A percentile compares a stretch with the other conserved stretches of the same genome.
Conservation (phyloP, 768 basidiomycete species). For the Omphalotus guepiniiformis region DNA sequence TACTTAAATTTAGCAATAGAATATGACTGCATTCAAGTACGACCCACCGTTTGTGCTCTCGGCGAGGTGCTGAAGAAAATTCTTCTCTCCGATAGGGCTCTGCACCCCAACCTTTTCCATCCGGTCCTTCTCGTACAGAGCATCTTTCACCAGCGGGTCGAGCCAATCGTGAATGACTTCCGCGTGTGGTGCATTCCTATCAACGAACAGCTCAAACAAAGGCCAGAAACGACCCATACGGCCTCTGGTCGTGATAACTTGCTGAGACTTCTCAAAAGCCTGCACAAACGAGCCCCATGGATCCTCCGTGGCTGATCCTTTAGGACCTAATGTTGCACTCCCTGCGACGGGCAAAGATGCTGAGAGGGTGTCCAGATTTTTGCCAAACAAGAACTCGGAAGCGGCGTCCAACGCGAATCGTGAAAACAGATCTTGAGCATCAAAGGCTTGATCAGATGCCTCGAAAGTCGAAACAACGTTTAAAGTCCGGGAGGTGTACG, state of each 20-base stretch:
- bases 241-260: conserved; percentile 43
- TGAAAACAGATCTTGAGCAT: conserved; percentile 64
- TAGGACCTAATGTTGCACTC: conserved; percentile 41
- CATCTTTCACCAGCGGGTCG: conserved; percentile 57
- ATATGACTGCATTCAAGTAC: not conserved
- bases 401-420: conserved; percentile 70
- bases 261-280: conserved; percentile 57
- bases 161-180: conserved; percentile 53
- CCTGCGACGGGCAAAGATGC: conserved; percentile 48
- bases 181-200: conserved; percentile 46
- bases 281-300: conserved; percentile 58
- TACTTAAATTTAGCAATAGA: not conserved
- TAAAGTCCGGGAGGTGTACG: conserved; percentile 43
- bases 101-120: conserved; percentile 33
- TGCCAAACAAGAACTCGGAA: conserved; percentile 70
- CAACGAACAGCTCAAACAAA: conserved; percentile 52
- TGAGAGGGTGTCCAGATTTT: conserved; percentile 57
- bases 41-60: conserved; percentile 58
- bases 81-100: conserved; percentile 46
- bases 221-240: conserved; percentile 59
- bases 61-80: conserved; percentile 63
- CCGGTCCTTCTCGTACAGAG: conserved; percentile 41
- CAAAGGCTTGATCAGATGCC: conserved; percentile 37
- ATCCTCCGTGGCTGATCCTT: conserved; percentile 58
- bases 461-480: conserved; percentile 41